Evolutionary conservation across 139 green algal species (phyloP), one percentile per base, ranked within the genome.

Genomic region (Helicosporidium sp.): DNA sequence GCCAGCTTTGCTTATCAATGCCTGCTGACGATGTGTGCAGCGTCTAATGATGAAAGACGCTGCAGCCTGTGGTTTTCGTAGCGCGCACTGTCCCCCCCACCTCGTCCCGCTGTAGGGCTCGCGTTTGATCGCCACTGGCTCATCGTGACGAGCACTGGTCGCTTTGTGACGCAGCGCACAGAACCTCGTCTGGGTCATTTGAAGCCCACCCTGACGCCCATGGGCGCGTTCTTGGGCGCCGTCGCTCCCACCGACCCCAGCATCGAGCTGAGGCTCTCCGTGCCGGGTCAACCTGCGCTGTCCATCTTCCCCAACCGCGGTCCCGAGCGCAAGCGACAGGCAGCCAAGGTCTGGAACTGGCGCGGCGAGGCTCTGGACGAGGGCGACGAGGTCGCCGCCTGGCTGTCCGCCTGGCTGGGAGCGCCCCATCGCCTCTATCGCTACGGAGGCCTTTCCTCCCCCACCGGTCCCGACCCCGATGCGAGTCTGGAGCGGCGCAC

Each of bases 341-440:
- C 31, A 37, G 10, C 31, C 10, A 75, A 55, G 2, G 71, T 85
- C 35, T 83, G 77, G 70, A 74, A 78, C 25, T 87, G 77, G 77
- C 66, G 29, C 1, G 77, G 77, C 15, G 15, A 26, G 16, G 77
- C 61, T 5, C 29, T 54, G 19, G 75, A 83, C 34, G 66, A 73
- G 51, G 73, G 75, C 22, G 54, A 65, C 7, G 62, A 73, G 3
- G 77, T 66, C 4, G 69, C 70, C n/a, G 42, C 31, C 1, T 86
- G 77, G 77, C 72, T 82, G 45, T 63, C 34, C 48, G 17, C 54
- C n/a, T 79, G 68, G 54, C 54, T 87, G 40, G 77, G 61, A 19
- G 51, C 47, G 16, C 51, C 68, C 2, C 40, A 37, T 27, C 55
- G 75, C n/a, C 60, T 85, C 29, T 60, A 76, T 35, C 61, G 76